These are phyloP conservation scores for Torrubiellomyces zombiae DNA, from an alignment of 2,329 filamentous ascomycete species.

Conservation along the genomic window DNA sequence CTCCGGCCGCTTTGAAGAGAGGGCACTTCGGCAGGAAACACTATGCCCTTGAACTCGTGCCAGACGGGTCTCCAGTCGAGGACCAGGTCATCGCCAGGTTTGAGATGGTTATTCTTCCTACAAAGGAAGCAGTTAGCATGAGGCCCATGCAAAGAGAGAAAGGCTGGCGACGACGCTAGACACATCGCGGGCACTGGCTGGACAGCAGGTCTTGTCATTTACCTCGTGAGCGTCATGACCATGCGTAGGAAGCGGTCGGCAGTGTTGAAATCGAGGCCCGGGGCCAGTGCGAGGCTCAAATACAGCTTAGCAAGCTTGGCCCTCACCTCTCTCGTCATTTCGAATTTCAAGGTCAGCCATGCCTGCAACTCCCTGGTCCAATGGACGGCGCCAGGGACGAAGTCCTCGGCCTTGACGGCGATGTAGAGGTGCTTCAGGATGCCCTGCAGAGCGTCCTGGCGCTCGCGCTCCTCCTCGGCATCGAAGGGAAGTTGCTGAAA, in stretches of 20 bases:
- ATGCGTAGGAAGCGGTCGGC: slow-evolving; percentile 90
- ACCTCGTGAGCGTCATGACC: slow-evolving; percentile 94
- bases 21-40: slow-evolving; percentile 71
- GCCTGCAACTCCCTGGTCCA: slow-evolving; percentile 93
- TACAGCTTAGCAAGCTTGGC: slow-evolving; percentile 78
- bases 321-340: slow-evolving; percentile 72
- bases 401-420: slow-evolving; percentile 80
- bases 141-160: slow-evolving; percentile 2
- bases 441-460: slow-evolving; percentile 64
- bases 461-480: slow-evolving; percentile 63
- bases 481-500: slow-evolving; percentile 77
- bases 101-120: slow-evolving; percentile 89
- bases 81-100: slow-evolving; percentile 72
- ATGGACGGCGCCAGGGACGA: slow-evolving; percentile 81
- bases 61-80: slow-evolving; percentile 90
- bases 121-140: slow-evolving; percentile 2
- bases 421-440: slow-evolving; percentile 92
- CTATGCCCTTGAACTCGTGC: slow-evolving; percentile 80
- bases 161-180: not conserved
- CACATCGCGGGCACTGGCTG: slow-evolving; percentile 1
- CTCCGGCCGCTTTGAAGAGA: slow-evolving; percentile 39
- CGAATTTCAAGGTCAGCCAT: slow-evolving; percentile 95
- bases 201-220: slow-evolving; percentile 17
- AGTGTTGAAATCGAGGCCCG: slow-evolving; percentile 66
- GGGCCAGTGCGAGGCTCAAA: slow-evolving; percentile 82